Conservation (phyloP, 2,329 filamentous ascomycete genomes). For the Cercospora sojina region DNA sequence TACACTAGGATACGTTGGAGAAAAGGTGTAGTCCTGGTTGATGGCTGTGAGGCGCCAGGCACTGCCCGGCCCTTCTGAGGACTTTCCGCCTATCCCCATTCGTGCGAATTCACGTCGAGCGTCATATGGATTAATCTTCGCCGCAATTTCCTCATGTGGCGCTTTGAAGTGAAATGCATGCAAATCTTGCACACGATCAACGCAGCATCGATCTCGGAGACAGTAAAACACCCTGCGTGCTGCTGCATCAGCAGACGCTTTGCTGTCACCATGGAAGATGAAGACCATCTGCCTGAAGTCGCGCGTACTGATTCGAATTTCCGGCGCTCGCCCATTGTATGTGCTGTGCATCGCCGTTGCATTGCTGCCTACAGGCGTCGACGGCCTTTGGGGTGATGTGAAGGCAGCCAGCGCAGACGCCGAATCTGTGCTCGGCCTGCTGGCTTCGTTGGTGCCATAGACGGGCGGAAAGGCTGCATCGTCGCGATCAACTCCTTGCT, state of each 20-base stretch:
- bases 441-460: conserved; percentile 32
- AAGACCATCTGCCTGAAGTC: conserved; percentile 95
- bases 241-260: conserved; percentile 30
- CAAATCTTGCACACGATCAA: conserved; percentile 81
- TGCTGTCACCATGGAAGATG: conserved; percentile 62
- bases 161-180: conserved; percentile 87
- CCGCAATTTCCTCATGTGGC: conserved; percentile 62
- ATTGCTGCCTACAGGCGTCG: conserved; percentile 51
- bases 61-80: conserved; percentile 55
- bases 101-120: conserved; percentile 80
- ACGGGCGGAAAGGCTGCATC: conserved; percentile 33
- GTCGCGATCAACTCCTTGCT: conserved; percentile 21
- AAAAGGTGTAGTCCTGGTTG: conserved; percentile 88
- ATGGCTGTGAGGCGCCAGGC: conserved; percentile 90
- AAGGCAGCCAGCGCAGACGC: conserved; percentile 22
- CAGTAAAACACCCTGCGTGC: conserved; percentile 86
- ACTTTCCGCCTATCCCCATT: conserved; percentile 81
- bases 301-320: conserved; percentile 82
- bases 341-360: conserved; percentile 37
- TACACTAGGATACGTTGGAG: conserved; percentile 84
- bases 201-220: conserved; percentile 74
- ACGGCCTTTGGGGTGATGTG: conserved; percentile 29
- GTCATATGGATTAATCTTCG: conserved; percentile 81
- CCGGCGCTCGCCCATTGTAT: conserved; percentile 61
- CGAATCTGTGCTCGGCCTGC: conserved; percentile 35